Percentiles rank a stretch among this genome's conserved stretches.
Conservation (phyloP, 306 rosid species). For the Canavalia ensiformis region DNA sequence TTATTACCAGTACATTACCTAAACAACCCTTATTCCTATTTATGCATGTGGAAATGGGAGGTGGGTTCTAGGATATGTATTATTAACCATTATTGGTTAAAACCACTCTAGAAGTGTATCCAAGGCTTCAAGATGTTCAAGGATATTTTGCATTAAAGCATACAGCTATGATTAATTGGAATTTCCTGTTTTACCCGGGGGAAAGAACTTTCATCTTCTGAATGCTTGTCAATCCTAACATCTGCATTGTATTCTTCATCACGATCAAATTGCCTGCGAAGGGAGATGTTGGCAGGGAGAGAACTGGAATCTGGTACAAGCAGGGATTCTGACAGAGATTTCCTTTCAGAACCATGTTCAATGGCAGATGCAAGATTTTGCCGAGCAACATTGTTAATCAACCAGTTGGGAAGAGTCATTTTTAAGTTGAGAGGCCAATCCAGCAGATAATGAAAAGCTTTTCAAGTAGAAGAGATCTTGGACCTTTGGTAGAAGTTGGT, state of each 20-base stretch:
- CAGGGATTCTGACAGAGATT: slow-evolving; percentile 83
- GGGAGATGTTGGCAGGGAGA: slow-evolving; percentile 67
- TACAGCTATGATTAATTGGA: slow-evolving; percentile 16
- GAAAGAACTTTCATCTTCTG: slow-evolving; percentile 68
- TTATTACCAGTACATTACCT: too few species aligned
- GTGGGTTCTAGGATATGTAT: neutral
- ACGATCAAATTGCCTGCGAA: slow-evolving; percentile 75
- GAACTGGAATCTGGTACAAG: slow-evolving; percentile 61
- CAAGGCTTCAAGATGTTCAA: slow-evolving; percentile 16
- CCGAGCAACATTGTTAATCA: slow-evolving; percentile 60
- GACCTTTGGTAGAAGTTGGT: slow-evolving; percentile 59
- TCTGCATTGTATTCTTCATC: slow-evolving; percentile 67
- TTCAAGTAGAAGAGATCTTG: slow-evolving; percentile 55
- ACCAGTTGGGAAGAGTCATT: slow-evolving; percentile 61
- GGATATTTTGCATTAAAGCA: slow-evolving; percentile 31
- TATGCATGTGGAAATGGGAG: neutral
- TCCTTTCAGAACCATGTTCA: slow-evolving; percentile 92
- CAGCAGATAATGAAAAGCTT: slow-evolving; percentile 59
- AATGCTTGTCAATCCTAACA: slow-evolving; percentile 61
- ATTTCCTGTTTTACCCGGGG: slow-evolving; percentile 60
- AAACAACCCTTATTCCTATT: too few species aligned
- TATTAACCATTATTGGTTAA: neutral
- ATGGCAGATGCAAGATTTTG: slow-evolving; percentile 76
- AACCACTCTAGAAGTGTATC: slow-evolving; percentile 3
- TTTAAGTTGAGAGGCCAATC: slow-evolving; percentile 66